Percentiles rank a stretch among this genome's conserved stretches.
phyloP scores from a whole-genome alignment of 768 basidiomycete species.

The Lentinula sp. region DNA sequence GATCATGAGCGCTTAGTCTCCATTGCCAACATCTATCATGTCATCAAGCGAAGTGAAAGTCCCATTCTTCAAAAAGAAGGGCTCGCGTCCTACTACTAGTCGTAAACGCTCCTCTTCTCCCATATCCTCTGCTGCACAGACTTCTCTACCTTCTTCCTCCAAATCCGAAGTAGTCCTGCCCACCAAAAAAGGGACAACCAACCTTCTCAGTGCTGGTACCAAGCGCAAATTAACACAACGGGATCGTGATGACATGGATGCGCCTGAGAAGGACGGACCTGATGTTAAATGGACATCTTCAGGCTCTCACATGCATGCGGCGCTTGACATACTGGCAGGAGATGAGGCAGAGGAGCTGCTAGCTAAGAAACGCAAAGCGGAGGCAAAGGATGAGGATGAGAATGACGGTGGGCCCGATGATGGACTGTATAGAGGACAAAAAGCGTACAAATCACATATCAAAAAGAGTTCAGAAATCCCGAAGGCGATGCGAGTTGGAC shows the following conservation, averaged over 20 bases:
- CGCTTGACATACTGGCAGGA: conserved; percentile 72
- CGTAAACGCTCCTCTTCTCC: conserved; percentile 75
- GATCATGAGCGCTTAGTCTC: neutral
- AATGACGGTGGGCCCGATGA: conserved; percentile 68
- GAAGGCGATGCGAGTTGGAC: conserved; percentile 83
- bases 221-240: conserved; percentile 53
- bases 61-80: conserved; percentile 87
- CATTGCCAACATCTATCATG: conserved; percentile 25
- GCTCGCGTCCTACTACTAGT: conserved; percentile 66
- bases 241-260: conserved; percentile 37
- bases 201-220: conserved; percentile 74
- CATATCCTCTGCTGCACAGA: conserved; percentile 20
- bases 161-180: conserved; percentile 77
- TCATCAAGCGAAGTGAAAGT: conserved; percentile 45
- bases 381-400: conserved; percentile 42
- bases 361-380: conserved; percentile 60
- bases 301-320: conserved; percentile 69
- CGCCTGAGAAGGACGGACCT: conserved; percentile 53
- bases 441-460: conserved; percentile 73
- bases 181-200: conserved; percentile 56
- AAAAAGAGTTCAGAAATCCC: conserved; percentile 80
- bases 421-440: conserved; percentile 82
- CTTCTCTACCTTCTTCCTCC: conserved; percentile 27
- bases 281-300: conserved; percentile 75
- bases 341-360: conserved; percentile 77